These are phyloP conservation scores for Coemansia sp. DNA, from an alignment of 192 early-diverging fungal species.

Conservation along the genomic window DNA sequence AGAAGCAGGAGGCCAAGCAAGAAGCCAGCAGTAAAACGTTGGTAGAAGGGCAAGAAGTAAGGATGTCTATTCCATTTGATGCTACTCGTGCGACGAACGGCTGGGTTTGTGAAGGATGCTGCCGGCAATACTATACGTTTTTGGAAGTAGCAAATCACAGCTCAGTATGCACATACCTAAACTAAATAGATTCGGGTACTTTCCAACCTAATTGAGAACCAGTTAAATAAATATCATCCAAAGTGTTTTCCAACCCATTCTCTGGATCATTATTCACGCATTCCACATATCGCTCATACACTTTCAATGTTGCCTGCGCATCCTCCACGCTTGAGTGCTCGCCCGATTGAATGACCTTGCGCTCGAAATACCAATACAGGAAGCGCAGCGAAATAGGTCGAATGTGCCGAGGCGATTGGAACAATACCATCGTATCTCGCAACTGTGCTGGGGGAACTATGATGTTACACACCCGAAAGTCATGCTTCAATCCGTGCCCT, in stretches of 20 bases:
- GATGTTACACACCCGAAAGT: conserved; percentile 94
- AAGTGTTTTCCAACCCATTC: conserved; percentile 52
- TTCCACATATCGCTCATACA: conserved; percentile 82
- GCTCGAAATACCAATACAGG: conserved; percentile 83
- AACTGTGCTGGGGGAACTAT: conserved; percentile 80
- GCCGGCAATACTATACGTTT: background rate
- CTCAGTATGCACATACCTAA: background rate
- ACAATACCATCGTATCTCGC: conserved; percentile 94
- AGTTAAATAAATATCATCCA: conserved; percentile 67
- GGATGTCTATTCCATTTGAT: background rate
- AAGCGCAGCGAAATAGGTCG: conserved; percentile 77
- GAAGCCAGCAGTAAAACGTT: background rate
- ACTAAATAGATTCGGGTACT: conserved; percentile 16
- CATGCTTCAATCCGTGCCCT: conserved; percentile 92
- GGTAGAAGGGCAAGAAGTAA: background rate
- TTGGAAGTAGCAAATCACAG: background rate
- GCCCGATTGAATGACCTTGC: conserved; percentile 80
- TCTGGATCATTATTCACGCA: conserved; percentile 65
- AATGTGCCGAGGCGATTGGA: conserved; percentile 53
- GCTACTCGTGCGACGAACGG: background rate
- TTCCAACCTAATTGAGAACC: conserved; percentile 42
- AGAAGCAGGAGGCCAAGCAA: background rate
- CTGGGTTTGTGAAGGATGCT: background rate
- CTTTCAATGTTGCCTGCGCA: conserved; percentile 75
- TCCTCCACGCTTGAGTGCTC: conserved; percentile 95